These are phyloP conservation scores for Pinus tabuliformis DNA, from an alignment of 75 land plant species.

Conservation along the genomic window DNA sequence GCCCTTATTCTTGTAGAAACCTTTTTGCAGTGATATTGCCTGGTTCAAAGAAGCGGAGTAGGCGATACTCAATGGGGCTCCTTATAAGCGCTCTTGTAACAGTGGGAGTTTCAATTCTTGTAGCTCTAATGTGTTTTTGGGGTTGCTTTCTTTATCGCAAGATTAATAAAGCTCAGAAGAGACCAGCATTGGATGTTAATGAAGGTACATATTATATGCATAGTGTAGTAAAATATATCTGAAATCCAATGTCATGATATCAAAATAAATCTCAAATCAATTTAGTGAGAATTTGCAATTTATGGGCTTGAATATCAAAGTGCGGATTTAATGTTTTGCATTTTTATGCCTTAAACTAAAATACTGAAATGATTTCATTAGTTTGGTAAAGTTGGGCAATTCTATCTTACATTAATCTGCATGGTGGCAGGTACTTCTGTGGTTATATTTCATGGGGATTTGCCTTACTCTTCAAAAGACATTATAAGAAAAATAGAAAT, in stretches of 20 bases:
- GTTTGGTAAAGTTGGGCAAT: not conserved
- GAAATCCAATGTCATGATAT: too few relatives aligned
- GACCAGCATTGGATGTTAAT: constrained; percentile 62
- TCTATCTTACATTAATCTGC: not conserved
- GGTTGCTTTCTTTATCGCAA: constrained; percentile 85
- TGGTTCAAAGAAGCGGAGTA: constrained; percentile 17
- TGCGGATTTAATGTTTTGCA: too few relatives aligned
- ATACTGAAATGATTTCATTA: too few relatives aligned
- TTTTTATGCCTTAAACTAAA: too few relatives aligned
- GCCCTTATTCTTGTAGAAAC: not conserved
- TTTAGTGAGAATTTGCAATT: too few relatives aligned
- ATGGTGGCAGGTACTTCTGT: constrained; percentile 67
- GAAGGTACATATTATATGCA: constrained; percentile 47
- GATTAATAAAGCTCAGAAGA: constrained; percentile 50
- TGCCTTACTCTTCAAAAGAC: constrained; percentile 87
- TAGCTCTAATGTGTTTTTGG: constrained; percentile 96
- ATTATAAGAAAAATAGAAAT: constrained; percentile 72
- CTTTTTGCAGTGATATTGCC: not conserved
- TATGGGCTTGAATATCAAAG: too few relatives aligned
- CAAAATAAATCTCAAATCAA: too few relatives aligned
- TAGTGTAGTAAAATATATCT: not conserved
- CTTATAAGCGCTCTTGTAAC: constrained; percentile 82
- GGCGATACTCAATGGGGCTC: constrained; percentile 48
- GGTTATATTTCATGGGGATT: constrained; percentile 92
- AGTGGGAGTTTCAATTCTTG: constrained; percentile 72